phyloP scores from a whole-genome alignment of 2,329 filamentous ascomycete species.

The Diaporthe amygdali region DNA sequence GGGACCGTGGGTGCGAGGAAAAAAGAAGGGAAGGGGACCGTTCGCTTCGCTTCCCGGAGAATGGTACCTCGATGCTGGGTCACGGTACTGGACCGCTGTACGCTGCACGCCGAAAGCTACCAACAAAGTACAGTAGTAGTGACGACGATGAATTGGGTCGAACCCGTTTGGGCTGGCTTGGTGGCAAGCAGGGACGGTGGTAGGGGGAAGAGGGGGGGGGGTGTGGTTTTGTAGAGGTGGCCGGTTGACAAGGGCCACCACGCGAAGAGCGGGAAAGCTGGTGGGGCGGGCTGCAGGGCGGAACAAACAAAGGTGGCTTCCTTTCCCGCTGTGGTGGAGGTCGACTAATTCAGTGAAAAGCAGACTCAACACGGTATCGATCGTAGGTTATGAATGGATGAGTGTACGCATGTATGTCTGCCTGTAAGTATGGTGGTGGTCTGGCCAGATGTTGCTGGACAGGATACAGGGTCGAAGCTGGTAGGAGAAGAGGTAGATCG shows the following conservation, averaged over 20 bases:
- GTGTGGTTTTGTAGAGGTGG: neutral
- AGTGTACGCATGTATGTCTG: neutral
- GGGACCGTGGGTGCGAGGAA: neutral
- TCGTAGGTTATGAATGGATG: neutral
- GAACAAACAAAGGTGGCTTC: conserved; percentile 11
- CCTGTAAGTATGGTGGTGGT: neutral
- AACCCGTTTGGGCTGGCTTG: conserved; percentile 20
- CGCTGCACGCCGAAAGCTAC: conserved; percentile 6
- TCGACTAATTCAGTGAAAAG: neutral
- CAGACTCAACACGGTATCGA: neutral
- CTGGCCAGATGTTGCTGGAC: neutral
- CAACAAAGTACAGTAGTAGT: conserved; percentile 18
- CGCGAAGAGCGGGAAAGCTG: conserved; percentile 23
- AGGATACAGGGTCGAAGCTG: conserved; percentile 14
- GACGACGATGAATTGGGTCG: conserved; percentile 14
- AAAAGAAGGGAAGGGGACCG: conserved; percentile 7
- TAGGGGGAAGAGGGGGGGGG: conserved; percentile 1
- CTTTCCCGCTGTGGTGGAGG: neutral
- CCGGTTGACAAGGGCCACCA: conserved; percentile 19
- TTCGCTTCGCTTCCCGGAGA: conserved; percentile 25
- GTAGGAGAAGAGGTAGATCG: conserved; percentile 1
- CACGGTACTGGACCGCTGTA: conserved; percentile 13
- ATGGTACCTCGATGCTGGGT: conserved; percentile 19
- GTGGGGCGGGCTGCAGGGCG: conserved; percentile 15
- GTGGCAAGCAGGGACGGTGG: conserved; percentile 23